A percentile compares a stretch with the other conserved stretches of the same genome.
Conservation (phyloP, 2,329 filamentous ascomycete genomes). For the Aureobasidium melanogenum region DNA sequence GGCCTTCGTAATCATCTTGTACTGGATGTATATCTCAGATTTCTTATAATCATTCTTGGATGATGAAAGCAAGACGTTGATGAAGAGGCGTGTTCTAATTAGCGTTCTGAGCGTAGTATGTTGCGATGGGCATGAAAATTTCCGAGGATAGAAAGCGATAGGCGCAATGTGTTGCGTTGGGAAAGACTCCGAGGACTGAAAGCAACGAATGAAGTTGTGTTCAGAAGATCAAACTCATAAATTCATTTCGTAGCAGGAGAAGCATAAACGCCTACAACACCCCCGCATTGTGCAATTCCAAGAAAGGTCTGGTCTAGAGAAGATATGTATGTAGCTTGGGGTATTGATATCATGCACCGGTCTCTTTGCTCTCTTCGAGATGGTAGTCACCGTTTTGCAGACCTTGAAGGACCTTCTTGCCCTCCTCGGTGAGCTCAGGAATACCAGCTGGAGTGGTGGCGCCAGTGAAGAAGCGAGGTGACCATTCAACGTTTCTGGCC, state of each 20-base stretch:
- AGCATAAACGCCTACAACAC: slow-evolving; percentile 1
- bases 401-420: slow-evolving; percentile 47
- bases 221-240: neutral
- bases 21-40: no score
- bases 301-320: neutral
- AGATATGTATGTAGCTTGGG: neutral
- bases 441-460: slow-evolving; percentile 51
- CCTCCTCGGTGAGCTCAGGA: slow-evolving; percentile 55
- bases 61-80: no score
- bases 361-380: slow-evolving; percentile 37
- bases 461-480: slow-evolving; percentile 77
- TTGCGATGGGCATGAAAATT: neutral
- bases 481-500: slow-evolving; percentile 59
- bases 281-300: slow-evolving; percentile 4
- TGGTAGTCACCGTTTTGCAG: slow-evolving; percentile 45
- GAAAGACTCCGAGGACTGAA: no score
- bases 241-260: neutral
- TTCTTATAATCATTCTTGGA: no score
- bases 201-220: no score
- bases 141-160: no score
- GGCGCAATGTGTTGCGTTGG: no score
- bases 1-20: no score
- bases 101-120: no score
- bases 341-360: slow-evolving; percentile 22
- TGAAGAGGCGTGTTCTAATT: no score